These are phyloP conservation scores for Gyrodon lividus DNA, from an alignment of 768 basidiomycete species.

Conservation along the genomic window DNA sequence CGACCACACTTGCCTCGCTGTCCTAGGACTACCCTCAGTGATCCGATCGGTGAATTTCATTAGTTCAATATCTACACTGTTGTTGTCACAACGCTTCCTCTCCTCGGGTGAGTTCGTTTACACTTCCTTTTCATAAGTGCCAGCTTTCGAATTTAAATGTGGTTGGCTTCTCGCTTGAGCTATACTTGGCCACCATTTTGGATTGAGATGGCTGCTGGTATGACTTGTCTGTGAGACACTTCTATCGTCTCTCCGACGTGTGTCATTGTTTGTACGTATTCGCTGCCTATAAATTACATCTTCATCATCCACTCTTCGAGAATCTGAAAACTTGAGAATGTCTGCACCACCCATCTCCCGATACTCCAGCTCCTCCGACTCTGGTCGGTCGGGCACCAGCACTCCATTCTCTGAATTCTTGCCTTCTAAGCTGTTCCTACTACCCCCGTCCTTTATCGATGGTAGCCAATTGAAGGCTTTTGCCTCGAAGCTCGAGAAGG, in stretches of 20 bases:
- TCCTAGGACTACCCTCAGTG: not conserved
- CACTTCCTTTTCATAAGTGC: no score
- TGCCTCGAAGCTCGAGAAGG: conserved; percentile 23
- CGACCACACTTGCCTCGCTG: not conserved
- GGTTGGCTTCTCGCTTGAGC: not conserved
- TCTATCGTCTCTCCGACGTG: no score
- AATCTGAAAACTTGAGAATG: conserved; percentile 18
- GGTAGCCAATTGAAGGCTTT: conserved; percentile 14
- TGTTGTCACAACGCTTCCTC: no score
- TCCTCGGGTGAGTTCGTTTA: conserved; percentile 12
- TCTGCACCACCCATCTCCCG: conserved; percentile 8
- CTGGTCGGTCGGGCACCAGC: conserved; percentile 16
- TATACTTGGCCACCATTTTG: no score
- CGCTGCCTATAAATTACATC: conserved; percentile 24
- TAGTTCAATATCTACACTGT: not conserved
- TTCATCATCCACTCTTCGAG: no score
- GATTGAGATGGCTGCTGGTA: not conserved
- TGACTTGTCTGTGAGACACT: not conserved
- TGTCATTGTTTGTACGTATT: conserved; percentile 3
- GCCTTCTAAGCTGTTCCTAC: conserved; percentile 20
- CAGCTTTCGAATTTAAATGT: not conserved
- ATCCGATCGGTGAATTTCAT: conserved; percentile 6
- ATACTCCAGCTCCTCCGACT: conserved; percentile 16
- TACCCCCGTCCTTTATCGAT: conserved; percentile 19
- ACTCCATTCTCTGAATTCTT: conserved; percentile 27